Conservation (phyloP, 257 asterid genomes). For the Solanum chmielewskii region DNA sequence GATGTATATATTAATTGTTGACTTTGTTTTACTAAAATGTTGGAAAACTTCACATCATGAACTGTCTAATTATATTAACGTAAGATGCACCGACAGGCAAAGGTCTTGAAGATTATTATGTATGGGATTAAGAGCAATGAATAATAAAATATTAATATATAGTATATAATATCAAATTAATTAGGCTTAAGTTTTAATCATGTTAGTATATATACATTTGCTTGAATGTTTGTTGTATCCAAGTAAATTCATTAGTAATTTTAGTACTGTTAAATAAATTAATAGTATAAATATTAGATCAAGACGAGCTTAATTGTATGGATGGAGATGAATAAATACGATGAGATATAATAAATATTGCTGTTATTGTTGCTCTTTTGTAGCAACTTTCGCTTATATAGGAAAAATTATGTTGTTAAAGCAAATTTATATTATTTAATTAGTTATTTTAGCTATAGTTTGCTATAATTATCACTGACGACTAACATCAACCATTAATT, state of each 20-base stretch:
- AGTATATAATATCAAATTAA: neutral
- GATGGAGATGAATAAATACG: neutral
- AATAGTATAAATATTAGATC: neutral
- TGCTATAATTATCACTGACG: too few relatives aligned
- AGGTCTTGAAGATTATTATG: neutral
- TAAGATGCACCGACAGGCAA: neutral
- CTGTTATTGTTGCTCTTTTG: too few relatives aligned
- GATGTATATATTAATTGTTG: neutral
- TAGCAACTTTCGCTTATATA: too few relatives aligned
- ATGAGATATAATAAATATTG: neutral
- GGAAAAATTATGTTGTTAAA: too few relatives aligned
- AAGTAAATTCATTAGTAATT: neutral
- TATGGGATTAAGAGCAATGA: neutral
- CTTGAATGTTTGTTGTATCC: neutral
- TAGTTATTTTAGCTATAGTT: rapidly evolving
- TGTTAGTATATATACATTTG: neutral
- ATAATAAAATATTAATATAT: neutral
- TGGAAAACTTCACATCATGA: neutral
- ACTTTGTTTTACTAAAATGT: neutral
- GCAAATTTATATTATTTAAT: too few relatives aligned
- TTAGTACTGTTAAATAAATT: neutral
- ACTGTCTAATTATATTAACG: neutral
- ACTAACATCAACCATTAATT: too few relatives aligned
- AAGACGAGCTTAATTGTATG: neutral
- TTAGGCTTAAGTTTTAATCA: neutral